Evolutionary conservation across 139 green algal genomes (phyloP).

Genomic region (Chlamydomonas sphaeroides): DNA sequence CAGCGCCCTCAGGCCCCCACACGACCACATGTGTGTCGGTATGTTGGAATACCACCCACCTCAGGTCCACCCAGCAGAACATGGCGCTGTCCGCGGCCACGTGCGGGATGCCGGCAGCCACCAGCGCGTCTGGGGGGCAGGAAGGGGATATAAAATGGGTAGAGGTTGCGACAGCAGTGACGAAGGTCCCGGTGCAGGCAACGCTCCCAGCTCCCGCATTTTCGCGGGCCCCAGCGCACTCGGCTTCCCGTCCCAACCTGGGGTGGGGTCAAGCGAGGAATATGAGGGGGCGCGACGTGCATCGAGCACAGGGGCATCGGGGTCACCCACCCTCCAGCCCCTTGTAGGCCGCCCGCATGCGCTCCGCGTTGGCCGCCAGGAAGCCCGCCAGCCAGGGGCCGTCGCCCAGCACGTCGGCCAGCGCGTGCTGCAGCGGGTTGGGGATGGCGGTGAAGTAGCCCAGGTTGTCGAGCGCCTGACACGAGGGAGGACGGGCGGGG

Average conservation of each 20-base stretch:
- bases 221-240: too few relatives aligned
- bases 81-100: conserved; percentile 63
- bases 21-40: too few relatives aligned
- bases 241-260: too few relatives aligned
- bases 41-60: background rate
- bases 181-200: too few relatives aligned
- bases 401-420: conserved; percentile 62
- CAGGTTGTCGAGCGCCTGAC: conserved; percentile 63
- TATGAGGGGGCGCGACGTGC: too few relatives aligned
- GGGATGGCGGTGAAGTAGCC: conserved; percentile 60
- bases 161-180: too few relatives aligned
- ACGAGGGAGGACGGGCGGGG: background rate
- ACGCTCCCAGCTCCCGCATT: too few relatives aligned
- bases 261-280: too few relatives aligned
- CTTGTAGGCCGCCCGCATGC: conserved; percentile 55
- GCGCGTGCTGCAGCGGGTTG: conserved; percentile 11
- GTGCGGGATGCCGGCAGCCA: conserved; percentile 65
- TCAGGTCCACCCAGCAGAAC: conserved; percentile 84
- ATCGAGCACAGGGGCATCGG: too few relatives aligned
- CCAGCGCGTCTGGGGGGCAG: conserved; percentile 58
- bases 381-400: conserved; percentile 61
- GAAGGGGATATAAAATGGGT: too few relatives aligned
- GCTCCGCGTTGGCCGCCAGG: conserved; percentile 60
- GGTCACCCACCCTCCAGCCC: conserved; percentile 6
- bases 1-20: too few relatives aligned